phyloP scores from a whole-genome alignment of 2,329 filamentous ascomycete species.

The Cladophialophora exuberans region DNA sequence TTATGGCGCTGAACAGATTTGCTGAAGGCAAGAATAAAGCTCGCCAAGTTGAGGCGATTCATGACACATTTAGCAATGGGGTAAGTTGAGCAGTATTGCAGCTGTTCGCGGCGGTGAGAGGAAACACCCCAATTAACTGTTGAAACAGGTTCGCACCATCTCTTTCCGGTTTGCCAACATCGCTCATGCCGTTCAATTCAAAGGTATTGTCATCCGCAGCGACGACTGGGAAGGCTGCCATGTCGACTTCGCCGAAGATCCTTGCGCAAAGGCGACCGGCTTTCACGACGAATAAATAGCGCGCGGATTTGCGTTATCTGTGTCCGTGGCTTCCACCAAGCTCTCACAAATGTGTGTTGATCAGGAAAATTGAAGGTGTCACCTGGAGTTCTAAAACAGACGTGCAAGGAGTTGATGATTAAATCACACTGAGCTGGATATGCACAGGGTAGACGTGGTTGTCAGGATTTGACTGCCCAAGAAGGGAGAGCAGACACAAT shows the following conservation, averaged over 20 bases:
- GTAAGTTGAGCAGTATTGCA: constrained; percentile 42
- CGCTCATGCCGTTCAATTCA: constrained; percentile 51
- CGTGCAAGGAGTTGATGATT: too few species aligned
- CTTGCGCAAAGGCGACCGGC: constrained; percentile 32
- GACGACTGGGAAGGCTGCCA: constrained; percentile 53
- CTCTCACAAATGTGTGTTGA: too few species aligned
- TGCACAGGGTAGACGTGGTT: too few species aligned
- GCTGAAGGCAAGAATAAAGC: constrained; percentile 40
- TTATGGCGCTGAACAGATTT: constrained; percentile 42
- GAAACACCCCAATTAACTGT: background rate
- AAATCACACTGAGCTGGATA: too few species aligned
- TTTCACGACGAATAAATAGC: constrained; percentile 8
- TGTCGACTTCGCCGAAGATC: constrained; percentile 48
- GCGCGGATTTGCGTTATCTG: background rate
- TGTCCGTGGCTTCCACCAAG: too few species aligned
- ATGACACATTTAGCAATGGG: constrained; percentile 44
- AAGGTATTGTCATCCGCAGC: constrained; percentile 42
- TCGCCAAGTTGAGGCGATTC: constrained; percentile 50
- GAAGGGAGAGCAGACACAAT: too few species aligned
- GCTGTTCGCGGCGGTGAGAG: background rate
- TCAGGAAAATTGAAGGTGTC: too few species aligned
- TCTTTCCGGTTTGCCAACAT: constrained; percentile 54
- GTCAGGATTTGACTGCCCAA: too few species aligned
- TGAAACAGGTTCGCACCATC: constrained; percentile 45
- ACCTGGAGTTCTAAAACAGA: too few species aligned